Evolutionary conservation across 1,139 yeast genomes (phyloP), one percentile per base, ranked within the genome.

Genomic region (Suhomyces bolitotheri): DNA sequence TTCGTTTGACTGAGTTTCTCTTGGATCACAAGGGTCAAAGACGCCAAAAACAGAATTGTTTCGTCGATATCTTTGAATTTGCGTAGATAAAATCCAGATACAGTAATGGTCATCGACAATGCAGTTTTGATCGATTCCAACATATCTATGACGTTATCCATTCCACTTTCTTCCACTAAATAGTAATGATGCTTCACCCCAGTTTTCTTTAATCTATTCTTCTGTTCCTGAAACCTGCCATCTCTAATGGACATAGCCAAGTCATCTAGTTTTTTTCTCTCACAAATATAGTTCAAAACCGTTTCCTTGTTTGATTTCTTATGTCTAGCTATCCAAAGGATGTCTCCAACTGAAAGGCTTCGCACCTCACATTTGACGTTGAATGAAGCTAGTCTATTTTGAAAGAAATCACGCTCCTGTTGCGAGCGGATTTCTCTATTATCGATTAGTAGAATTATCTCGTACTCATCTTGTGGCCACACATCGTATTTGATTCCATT

Each of bases 201-300:
- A 0, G 94, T 75, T 53, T 80, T 75, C 33, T 71, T 73, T 40
- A 92, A 64, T 36, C 99, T 72, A 16, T 72, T 65, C 54, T 92
- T 90, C 54, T 92, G 99, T 55, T 92, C 98, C 41, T 71, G 66
- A 47, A 79, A 90, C 34, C 99, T 66, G 3, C 96, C 96, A 60
- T 92, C 98, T 43, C 76, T 73, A 29, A 94, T 89, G 34, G 96
- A 86, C 30, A 71, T 56, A 0, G 85, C 83, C 50, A 94, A 72
- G 65, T 94, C 99, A 54, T 87, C 96, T 28, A 89, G 60, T 39
- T 96, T 66, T 58, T 94, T 94, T 25, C 99, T 71, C 59, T 94
- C 99, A 38, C 94, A 73, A 17, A 92, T 82, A 44, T 77, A 81
- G 52, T 90, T 87, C 14, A 94, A 60, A 1, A 87, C 82, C 3